Percentiles rank a stretch among this genome's conserved stretches.
phyloP scores from a whole-genome alignment of 2,329 filamentous ascomycete genomes.

The Aureobasidium subglaciale region DNA sequence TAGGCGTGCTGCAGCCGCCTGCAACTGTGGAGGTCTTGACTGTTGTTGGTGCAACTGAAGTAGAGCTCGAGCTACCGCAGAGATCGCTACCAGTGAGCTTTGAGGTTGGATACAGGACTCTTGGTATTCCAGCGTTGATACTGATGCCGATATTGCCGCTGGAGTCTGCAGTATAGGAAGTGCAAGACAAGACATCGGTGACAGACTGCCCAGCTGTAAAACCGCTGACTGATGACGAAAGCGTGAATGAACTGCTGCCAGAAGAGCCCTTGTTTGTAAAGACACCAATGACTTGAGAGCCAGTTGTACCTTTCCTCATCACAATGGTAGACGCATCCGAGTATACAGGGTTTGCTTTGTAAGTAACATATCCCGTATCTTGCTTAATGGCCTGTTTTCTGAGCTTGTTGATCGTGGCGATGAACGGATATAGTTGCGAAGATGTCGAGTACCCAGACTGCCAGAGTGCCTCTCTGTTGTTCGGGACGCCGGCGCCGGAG shows the following conservation, averaged over 20 bases:
- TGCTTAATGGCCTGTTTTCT: constrained; percentile 36
- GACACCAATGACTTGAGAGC: constrained; percentile 37
- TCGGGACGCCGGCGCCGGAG: constrained; percentile 27
- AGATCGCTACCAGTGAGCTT: constrained; percentile 31
- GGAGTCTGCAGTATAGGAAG: constrained; percentile 34
- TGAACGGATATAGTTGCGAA: constrained; percentile 35
- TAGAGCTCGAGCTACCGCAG: constrained; percentile 21
- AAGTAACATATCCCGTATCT: constrained; percentile 35
- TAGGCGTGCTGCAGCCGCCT: constrained; percentile 11
- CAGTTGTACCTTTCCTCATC: constrained; percentile 37
- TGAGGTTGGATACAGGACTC: constrained; percentile 34
- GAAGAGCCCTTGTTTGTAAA: constrained; percentile 36
- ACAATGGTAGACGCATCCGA: constrained; percentile 38
- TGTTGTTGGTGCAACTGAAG: not conserved
- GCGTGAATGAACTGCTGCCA: constrained; percentile 1
- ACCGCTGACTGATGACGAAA: constrained; percentile 20
- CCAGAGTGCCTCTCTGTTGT: constrained; percentile 36
- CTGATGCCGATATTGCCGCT: constrained; percentile 39
- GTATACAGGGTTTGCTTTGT: constrained; percentile 38
- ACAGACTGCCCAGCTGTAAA: constrained; percentile 22
- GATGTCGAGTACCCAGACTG: constrained; percentile 33
- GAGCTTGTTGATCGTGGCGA: constrained; percentile 35
- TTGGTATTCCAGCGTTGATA: constrained; percentile 38
- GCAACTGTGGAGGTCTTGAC: constrained; percentile 2
- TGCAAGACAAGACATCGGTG: constrained; percentile 41